These are phyloP conservation scores for Rosa persica DNA, from an alignment of 306 rosid species.

Conservation along the genomic window DNA sequence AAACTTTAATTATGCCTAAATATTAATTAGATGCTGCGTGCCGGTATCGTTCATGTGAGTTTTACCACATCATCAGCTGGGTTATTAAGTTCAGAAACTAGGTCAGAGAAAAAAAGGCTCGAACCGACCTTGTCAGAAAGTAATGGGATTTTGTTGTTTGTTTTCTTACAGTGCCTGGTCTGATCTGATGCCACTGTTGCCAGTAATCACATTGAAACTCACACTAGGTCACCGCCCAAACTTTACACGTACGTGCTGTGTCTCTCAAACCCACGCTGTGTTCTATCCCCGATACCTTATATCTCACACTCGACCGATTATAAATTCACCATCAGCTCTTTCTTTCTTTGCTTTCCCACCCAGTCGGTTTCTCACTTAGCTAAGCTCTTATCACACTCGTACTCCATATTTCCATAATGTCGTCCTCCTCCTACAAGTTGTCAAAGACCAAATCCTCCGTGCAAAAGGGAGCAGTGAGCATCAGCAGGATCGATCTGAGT, in stretches of 20 bases:
- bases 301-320: background rate
- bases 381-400: background rate
- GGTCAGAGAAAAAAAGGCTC: background rate
- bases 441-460: constrained; percentile 2
- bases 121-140: constrained; percentile 29
- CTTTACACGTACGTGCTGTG: background rate
- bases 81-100: background rate
- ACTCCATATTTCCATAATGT: background rate
- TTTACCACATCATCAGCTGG: background rate
- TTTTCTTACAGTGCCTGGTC: background rate
- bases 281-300: background rate
- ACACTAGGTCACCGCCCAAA: constrained; percentile 20
- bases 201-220: constrained; percentile 16
- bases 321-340: background rate
- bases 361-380: background rate
- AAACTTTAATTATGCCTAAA: background rate
- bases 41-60: background rate
- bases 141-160: background rate
- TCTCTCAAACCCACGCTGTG: background rate
- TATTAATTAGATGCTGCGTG: background rate
- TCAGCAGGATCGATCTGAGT: background rate
- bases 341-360: background rate
- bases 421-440: constrained; percentile 6
- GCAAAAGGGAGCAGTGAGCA: background rate
- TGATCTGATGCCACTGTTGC: background rate